phyloP scores from a whole-genome alignment of 2,329 filamentous ascomycete species.

The Blastomyces silverae region DNA sequence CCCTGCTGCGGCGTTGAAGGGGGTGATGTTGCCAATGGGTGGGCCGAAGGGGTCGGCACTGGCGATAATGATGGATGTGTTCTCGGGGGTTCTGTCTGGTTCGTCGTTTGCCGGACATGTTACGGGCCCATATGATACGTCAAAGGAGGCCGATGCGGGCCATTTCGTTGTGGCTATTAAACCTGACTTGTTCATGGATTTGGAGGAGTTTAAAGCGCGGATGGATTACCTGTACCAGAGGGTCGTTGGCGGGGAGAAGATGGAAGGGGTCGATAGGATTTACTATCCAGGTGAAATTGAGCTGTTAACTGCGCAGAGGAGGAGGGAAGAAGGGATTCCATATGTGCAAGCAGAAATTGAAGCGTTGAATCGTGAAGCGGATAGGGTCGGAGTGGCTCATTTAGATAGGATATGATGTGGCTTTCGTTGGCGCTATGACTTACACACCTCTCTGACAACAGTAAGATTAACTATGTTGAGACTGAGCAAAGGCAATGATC shows the following conservation, averaged over 20 bases:
- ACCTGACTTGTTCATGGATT: conserved; percentile 64
- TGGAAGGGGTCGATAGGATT: conserved; percentile 49
- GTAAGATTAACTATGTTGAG: not conserved
- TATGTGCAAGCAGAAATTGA: conserved; percentile 45
- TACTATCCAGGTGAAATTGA: conserved; percentile 55
- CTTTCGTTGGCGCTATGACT: not conserved
- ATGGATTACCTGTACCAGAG: conserved; percentile 54
- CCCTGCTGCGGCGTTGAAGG: conserved; percentile 61
- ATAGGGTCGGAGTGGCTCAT: conserved; percentile 34
- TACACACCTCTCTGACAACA: not conserved
- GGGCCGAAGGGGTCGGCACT: conserved; percentile 74
- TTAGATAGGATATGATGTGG: conserved; percentile 3
- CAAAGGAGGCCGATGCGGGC: conserved; percentile 57
- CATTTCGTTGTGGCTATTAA: conserved; percentile 67
- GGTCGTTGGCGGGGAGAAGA: conserved; percentile 49
- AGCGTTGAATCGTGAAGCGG: conserved; percentile 47
- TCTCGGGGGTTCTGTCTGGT: conserved; percentile 68
- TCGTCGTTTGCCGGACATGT: conserved; percentile 73
- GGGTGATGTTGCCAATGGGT: conserved; percentile 76
- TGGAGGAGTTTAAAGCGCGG: conserved; percentile 59
- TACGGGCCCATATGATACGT: conserved; percentile 66
- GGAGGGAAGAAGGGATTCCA: conserved; percentile 44
- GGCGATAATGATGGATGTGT: conserved; percentile 83
- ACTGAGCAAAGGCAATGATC: too few relatives aligned
- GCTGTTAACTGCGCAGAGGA: conserved; percentile 42